Conservation (phyloP, 1,139 yeast species). For the Casaregolazyma lundiana region DNA sequence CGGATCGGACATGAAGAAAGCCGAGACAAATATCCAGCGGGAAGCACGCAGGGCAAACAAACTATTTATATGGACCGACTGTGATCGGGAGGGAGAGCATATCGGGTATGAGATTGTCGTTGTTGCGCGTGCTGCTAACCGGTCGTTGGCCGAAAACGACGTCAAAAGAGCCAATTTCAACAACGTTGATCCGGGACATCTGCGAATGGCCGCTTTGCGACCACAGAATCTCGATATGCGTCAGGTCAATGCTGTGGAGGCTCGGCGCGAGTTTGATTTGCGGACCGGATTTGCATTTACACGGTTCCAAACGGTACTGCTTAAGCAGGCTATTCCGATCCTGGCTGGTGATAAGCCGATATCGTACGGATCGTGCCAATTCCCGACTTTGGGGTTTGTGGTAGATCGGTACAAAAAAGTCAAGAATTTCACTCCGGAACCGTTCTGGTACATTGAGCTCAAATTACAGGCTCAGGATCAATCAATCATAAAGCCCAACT, state of each 20-base stretch:
- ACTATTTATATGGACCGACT: constrained; percentile 96
- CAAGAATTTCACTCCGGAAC: constrained; percentile 65
- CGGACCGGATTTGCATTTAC: constrained; percentile 90
- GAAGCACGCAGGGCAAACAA: constrained; percentile 60
- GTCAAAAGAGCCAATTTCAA: constrained; percentile 78
- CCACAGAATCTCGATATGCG: constrained; percentile 62
- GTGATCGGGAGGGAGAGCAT: constrained; percentile 97
- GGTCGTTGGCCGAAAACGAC: constrained; percentile 41
- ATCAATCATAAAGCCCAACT: constrained; percentile 43
- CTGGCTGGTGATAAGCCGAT: constrained; percentile 34
- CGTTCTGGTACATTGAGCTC: constrained; percentile 70
- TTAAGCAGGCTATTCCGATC: constrained; percentile 33
- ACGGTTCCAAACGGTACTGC: constrained; percentile 57
- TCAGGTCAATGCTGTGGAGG: constrained; percentile 77
- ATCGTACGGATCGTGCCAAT: constrained; percentile 94
- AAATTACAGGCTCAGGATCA: constrained; percentile 38
- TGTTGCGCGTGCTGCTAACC: constrained; percentile 60
- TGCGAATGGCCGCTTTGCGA: constrained; percentile 65
- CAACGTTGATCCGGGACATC: constrained; percentile 74
- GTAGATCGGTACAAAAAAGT: constrained; percentile 88
- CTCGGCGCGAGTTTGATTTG: constrained; percentile 82
- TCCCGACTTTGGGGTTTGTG: constrained; percentile 93
- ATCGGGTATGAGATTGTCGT: constrained; percentile 82
- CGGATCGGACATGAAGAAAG: constrained; percentile 39
- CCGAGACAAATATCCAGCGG: constrained; percentile 62